Evolutionary conservation across 2,329 filamentous ascomycete species (phyloP), one percentile per base, ranked within the genome.

Genomic region (Aspergillus puulaauensis): DNA sequence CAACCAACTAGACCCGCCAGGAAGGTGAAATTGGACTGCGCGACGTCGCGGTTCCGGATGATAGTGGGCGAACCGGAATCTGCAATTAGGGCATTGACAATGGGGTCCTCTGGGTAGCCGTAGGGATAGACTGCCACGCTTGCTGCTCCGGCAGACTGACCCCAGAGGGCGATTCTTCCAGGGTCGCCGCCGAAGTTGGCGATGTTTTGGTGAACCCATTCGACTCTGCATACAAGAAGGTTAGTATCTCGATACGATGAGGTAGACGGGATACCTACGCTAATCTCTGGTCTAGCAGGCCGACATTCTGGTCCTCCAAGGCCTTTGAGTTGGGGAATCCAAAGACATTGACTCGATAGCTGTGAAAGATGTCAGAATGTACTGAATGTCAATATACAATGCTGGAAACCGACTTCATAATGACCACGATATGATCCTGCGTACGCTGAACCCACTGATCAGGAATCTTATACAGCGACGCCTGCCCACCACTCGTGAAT

Each of bases 401-500:
- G 77, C 78, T 63, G 11, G 46, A 0, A 4, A 31, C 47, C 1
- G 81, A 78, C 74, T 75, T 77, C 59, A 77, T 73, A 1, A 66
- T 67, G 4, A 77, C 68, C 1, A 71, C 75, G 54, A 83, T 77
- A 6, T 83, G 59, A 4, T 71, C 62, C 12, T 70, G 70, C n/a
- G 56, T 60, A 14, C 60, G 50, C 40, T 64, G 56, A 3, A 64
- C 52, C 61, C 60, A 64, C 19, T 54, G 19, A 76, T 66, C 60
- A 79, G 76, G 61, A 79, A 81, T 41, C 80, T 76, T 4, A 79
- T 80, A 70, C 76, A 82, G 58, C 70, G 79, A 51, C 73, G 77
- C 4, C 75, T 77, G n/a, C 11, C 76, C 76, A 5, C 80, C 80
- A 2, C 75, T 73, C 3, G 68, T 68, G 59, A 79, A 80, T 0